Evolutionary conservation across 306 rosid species (phyloP), one percentile per base, ranked within the genome.

Genomic region (Aeschynomene evenia): DNA sequence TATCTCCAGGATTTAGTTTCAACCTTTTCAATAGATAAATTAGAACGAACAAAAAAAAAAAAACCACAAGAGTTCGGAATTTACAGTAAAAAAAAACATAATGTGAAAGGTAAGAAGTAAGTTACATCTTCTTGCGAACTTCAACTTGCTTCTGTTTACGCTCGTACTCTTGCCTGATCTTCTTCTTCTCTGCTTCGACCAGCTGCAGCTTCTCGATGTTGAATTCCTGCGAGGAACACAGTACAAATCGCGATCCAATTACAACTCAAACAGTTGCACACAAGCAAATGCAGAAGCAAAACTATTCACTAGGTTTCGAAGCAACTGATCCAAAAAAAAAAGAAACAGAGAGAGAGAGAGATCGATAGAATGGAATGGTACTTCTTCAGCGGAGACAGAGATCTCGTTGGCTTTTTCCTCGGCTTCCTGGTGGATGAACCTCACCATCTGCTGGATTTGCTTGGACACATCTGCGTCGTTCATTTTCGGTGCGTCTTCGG

Each of bases 361-460:
- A 63, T 7, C 22, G 65, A 55, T 39, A 10, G 3, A 39, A 54
- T 33, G 45, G 53, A 62, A 42, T 12, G 49, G 58, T 76, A 92
- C 98, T 76, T 92, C 96, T 84, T 92, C 96, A 9, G 98, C 91
- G 4, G 98, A 88, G 69, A 90, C 93, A 43, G 93, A 83, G 91
- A 92, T 92, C 96, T 92, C 98, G 85, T 83, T 89, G 85, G 96
- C 98, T 74, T 92, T 92, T 68, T 92, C 98, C 84, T 92, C 95
- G 0, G 98, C 98, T 79, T 92, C 98, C 81, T 88, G 96, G 80
- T 84, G 96, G 64, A 92, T 90, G 68, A 92, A 92, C 80, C 88
- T 79, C 78, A 90, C 98, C 98, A 92, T 92, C 91, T 92, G 98
- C 84, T 90, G 90, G 91, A 92, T 92, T 95, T 92, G 98, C 86